Base-by-base conservation (phyloP, 805 yeast species). In the Schwanniomyces sp. region DNA sequence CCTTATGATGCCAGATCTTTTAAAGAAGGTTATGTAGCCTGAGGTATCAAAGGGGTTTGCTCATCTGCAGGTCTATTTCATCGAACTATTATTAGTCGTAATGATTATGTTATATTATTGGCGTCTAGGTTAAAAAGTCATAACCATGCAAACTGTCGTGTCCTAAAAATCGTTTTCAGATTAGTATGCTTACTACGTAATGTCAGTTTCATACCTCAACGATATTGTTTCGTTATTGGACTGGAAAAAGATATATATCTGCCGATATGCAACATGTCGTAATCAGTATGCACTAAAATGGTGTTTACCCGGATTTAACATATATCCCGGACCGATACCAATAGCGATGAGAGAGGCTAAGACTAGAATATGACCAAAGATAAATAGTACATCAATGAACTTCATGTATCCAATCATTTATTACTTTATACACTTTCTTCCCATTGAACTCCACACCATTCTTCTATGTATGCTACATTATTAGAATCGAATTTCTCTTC, bases 361-460 rank as follows among this genome's bases (percentile, higher is more conserved):
- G 24, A 21, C 24, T 21, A 21, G 3, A 21, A 21, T 21, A 21
- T 21, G 24, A 21, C 24, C 24, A 5, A 21, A 21, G 24, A 4
- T 21, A 21, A 5, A 4, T 21, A 21, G 5, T 3, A 21, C n/a
- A 21, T 21, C 24, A 21, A 21, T 21, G 24, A 21, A 21, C 24
- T 21, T 21, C n/a, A n/a, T n/a, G n/a, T n/a, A n/a, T n/a, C n/a
- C 24, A 21, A 21, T 4, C 5, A 21, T 21, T 21, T 32, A 32
- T 32, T 32, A 16, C 21, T 32, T n/a, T 39, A 39, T 34, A 58
- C 63, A 45, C 59, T 57, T 39, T 63, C 68, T 63, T 90, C 96
- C 96, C 96, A 89, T 63, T 89, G 96, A 10, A 88, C 92, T 29
- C 88, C 92, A 42, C 82, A 84, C 80, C 81, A 84, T 65, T 89